Evolutionary conservation across 2,329 filamentous ascomycete genomes (phyloP), one percentile per base, ranked within the genome.

Genomic region (Escovopsis sp.): DNA sequence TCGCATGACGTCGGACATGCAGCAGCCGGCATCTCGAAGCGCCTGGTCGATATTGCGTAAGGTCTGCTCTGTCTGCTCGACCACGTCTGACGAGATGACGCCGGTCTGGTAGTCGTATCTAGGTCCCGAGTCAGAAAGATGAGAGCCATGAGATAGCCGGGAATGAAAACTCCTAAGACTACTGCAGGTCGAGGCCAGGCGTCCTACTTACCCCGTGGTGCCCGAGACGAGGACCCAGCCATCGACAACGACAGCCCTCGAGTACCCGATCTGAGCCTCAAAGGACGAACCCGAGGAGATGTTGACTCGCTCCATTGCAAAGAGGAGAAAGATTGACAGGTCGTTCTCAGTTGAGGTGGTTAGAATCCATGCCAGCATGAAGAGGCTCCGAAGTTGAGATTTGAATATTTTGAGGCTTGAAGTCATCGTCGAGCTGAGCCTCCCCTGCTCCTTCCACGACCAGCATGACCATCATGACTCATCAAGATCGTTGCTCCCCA

Each of bases 181-280:
- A n/a, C n/a, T n/a, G n/a, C n/a, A n/a, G n/a, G n/a, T n/a, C n/a
- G n/a, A n/a, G n/a, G n/a, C n/a, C n/a, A n/a, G n/a, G n/a, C n/a
- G n/a, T n/a, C n/a, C n/a, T n/a, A n/a, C 43, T 35, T 44, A 67
- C 66, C 68, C 68, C 3, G 68, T 72, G 27, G 66, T 70, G 0
- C 68, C 68, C 2, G 68, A 70, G 4, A 72, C 65, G 37, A 70
- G 62, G 10, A 71, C 51, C 56, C 62, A 65, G 27, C 65, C 63
- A 10, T 63, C 66, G 1, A 56, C 52, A 14, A 68, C 57, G 3
- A 72, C 65, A 26, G 67, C 68, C 33, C 68, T 59, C 21, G 67
- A 70, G 48, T 72, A 72, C 34, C 63, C 66, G 36, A 71, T 71
- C 41, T 65, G 54, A 18, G 54, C 53, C 48, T 72, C 68, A 41